Evolutionary conservation across 2,329 filamentous ascomycete species (phyloP), one percentile per base, ranked within the genome.

Genomic region (Triangularia setosa): DNA sequence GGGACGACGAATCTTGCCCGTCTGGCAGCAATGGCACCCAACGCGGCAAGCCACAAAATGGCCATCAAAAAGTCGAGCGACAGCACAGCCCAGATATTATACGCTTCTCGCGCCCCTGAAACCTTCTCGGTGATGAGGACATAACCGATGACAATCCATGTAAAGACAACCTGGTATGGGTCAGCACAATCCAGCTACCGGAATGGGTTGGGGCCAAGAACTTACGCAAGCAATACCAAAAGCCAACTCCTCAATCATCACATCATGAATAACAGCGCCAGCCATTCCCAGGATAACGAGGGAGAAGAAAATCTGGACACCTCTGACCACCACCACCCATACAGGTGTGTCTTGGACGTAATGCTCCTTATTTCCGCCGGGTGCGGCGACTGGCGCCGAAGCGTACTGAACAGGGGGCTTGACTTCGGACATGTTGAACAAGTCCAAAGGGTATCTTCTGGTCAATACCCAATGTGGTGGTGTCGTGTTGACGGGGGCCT

Each of bases 21-120:
- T n/a, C 72, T 67, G 1, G 71, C 70, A 18, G 73, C 74, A 40
- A 70, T 70, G 58, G 74, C 68, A 21, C 69, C 74, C 68, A 75
- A 67, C n/a, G 73, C 74, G 2, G 74, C 66, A 5, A 76, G 70
- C 74, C 73, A 76, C 28, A 76, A 69, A 65, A 76, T 67, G 44
- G 68, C 67, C 72, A 76, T 73, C 24, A 74, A 33, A n/a, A 72
- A 58, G 59, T 76, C 74, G 11, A 76, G 71, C 1, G 73, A 60
- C 18, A 76, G 62, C 18, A 74, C 62, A 1, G 74, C 74, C 74
- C 73, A 76, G 67, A 74, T 74, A 67, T 76, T 75, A 70, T 76
- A 76, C 12, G 61, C 68, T 1, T 33, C 28, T 16, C 64, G 69
- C 18, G 72, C 73, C 16, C 64, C 44, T 5, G 62, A 6, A 1